These are phyloP conservation scores for Colletotrichum euphorbiae DNA, from an alignment of 2,329 filamentous ascomycete genomes.

Conservation along the genomic window DNA sequence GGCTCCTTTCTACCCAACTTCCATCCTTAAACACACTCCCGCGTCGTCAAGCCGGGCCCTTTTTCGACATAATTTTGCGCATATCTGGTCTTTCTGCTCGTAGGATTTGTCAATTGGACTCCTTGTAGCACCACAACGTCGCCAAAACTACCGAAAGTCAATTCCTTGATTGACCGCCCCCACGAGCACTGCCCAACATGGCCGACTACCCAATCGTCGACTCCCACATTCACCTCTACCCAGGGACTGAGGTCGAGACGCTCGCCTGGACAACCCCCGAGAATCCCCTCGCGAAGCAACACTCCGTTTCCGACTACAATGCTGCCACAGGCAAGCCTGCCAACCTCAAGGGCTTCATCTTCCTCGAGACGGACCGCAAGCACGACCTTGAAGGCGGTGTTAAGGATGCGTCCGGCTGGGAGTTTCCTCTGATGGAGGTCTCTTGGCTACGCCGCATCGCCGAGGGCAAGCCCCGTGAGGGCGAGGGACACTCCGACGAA, in stretches of 20 bases:
- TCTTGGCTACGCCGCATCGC: conserved; percentile 75
- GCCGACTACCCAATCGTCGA: conserved; percentile 77
- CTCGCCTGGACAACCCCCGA: conserved; percentile 76
- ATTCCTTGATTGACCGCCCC: conserved; percentile 1
- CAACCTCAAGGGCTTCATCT: conserved; percentile 77
- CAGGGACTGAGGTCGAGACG: conserved; percentile 71
- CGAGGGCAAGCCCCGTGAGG: conserved; percentile 65
- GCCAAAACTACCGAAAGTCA: background rate
- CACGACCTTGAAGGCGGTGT: conserved; percentile 64
- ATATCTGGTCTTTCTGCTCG: background rate
- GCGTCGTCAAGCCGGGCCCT: background rate
- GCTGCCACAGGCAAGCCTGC: conserved; percentile 55
- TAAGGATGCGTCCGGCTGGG: conserved; percentile 68
- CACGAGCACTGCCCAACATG: conserved; percentile 26
- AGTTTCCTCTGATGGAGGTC: conserved; percentile 77
- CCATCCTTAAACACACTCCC: conserved; percentile 9
- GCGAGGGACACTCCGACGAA: conserved; percentile 66
- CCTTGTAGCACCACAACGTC: background rate
- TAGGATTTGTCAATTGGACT: background rate
- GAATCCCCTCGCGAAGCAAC: conserved; percentile 70
- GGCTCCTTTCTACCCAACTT: background rate
- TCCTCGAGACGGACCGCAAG: conserved; percentile 84
- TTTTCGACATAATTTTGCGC: background rate
- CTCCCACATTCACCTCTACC: conserved; percentile 92
- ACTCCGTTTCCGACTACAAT: conserved; percentile 73